phyloP scores from a whole-genome alignment of 1,284 basidiomycete species.

The Rhodotorula sp. region DNA sequence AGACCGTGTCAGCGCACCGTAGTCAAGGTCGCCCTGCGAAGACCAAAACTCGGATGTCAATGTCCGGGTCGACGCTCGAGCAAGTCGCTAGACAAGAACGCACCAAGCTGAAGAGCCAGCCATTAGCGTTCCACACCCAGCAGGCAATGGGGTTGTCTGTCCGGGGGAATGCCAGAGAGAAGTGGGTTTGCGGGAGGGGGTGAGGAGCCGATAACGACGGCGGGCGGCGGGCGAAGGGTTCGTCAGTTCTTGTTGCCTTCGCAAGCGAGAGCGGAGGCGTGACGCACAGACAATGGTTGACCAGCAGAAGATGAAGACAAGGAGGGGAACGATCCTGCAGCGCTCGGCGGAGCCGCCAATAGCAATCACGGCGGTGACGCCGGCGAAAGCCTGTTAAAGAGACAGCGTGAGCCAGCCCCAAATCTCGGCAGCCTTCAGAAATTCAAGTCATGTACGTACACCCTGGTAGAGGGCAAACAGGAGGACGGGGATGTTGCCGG shows the following conservation, averaged over 20 bases:
- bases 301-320: conserved; percentile 85
- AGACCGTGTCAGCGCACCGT: no score
- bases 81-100: neutral
- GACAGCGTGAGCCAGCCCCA: no score
- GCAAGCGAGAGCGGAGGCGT: no score
- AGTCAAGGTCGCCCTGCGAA: neutral
- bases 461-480: conserved; percentile 78
- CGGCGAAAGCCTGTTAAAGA: conserved; percentile 65
- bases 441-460: no score
- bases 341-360: conserved; percentile 84
- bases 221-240: no score
- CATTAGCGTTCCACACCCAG: conserved; percentile 79
- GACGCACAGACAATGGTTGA: conserved; percentile 61
- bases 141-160: conserved; percentile 68
- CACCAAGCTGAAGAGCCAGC: neutral
- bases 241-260: no score
- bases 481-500: conserved; percentile 69
- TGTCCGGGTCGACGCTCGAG: conserved; percentile 53
- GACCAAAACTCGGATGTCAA: conserved; percentile 62
- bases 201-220: no score
- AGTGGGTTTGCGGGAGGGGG: no score
- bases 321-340: conserved; percentile 77
- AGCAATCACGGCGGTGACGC: conserved; percentile 64
- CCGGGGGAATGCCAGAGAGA: neutral
- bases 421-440: no score